A percentile compares a stretch with the other conserved stretches of the same genome.
Conservation (phyloP, 495 filamentous ascomycete genomes). For the Elaphomyces granulatus region DNA sequence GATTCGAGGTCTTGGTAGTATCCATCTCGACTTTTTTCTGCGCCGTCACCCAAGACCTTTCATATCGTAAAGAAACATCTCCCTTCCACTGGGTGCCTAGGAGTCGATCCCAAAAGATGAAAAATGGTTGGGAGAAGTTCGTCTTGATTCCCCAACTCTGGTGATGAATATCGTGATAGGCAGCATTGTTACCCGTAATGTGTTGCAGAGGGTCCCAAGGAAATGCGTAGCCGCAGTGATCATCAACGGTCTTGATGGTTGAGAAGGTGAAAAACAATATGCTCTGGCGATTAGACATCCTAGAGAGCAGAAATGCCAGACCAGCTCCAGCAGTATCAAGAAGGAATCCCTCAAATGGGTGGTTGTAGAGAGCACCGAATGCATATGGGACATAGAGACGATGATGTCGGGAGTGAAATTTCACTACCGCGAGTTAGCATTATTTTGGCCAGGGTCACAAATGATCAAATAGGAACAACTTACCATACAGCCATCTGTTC, state of each 20-base stretch:
- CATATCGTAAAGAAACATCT: constrained; percentile 30
- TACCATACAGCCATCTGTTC: constrained; percentile 94
- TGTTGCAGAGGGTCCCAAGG: constrained; percentile 91
- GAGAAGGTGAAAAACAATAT: constrained; percentile 75
- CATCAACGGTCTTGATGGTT: constrained; percentile 91
- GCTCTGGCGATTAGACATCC: constrained; percentile 63
- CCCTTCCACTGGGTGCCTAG: constrained; percentile 34
- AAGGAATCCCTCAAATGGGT: constrained; percentile 77
- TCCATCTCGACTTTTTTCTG: constrained; percentile 28
- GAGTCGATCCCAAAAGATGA: constrained; percentile 37
- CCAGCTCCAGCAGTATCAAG: constrained; percentile 81
- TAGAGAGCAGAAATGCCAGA: constrained; percentile 59
- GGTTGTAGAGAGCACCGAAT: constrained; percentile 93
- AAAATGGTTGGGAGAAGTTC: constrained; percentile 40
- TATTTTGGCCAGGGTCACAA: no score
- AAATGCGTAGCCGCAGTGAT: constrained; percentile 91
- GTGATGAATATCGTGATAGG: constrained; percentile 95
- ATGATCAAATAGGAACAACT: no score
- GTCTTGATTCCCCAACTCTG: constrained; percentile 94
- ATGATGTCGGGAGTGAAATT: constrained; percentile 90
- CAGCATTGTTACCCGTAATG: constrained; percentile 82
- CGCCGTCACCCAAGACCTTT: constrained; percentile 28
- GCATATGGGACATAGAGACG: constrained; percentile 94
- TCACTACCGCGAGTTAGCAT: constrained; percentile 35
- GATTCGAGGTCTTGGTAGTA: constrained; percentile 6